phyloP scores from a whole-genome alignment of 2,329 filamentous ascomycete species.

The Talaromyces sp. region DNA sequence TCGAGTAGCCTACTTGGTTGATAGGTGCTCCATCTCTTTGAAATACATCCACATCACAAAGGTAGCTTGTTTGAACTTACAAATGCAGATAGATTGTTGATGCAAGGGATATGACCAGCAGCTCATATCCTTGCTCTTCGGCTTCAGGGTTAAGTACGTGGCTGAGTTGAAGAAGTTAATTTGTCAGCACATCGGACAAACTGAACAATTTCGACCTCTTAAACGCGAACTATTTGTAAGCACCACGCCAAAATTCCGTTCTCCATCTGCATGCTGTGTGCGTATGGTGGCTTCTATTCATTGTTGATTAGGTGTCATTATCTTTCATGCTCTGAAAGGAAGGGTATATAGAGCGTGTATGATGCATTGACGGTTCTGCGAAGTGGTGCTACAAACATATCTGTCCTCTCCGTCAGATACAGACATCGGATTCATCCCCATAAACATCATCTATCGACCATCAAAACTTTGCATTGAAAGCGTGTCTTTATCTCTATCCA shows the following conservation, averaged over 20 bases:
- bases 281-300: background rate
- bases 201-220: background rate
- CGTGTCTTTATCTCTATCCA: background rate
- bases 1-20: background rate
- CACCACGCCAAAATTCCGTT: background rate
- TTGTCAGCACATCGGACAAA: background rate
- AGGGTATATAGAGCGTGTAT: background rate
- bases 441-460: background rate
- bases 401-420: background rate
- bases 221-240: slow-evolving; percentile 8
- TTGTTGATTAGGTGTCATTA: background rate
- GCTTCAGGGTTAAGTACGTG: background rate
- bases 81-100: background rate
- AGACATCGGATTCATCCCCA: background rate
- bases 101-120: background rate
- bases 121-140: background rate
- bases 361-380: background rate
- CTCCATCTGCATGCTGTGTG: background rate
- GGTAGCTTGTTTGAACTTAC: too few species aligned
- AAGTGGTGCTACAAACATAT: background rate
- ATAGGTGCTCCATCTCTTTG: background rate
- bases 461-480: background rate
- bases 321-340: background rate
- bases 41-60: too few species aligned
- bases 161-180: background rate